Conservation (phyloP, 2,329 filamentous ascomycete genomes). For the Paraphoma sp. region DNA sequence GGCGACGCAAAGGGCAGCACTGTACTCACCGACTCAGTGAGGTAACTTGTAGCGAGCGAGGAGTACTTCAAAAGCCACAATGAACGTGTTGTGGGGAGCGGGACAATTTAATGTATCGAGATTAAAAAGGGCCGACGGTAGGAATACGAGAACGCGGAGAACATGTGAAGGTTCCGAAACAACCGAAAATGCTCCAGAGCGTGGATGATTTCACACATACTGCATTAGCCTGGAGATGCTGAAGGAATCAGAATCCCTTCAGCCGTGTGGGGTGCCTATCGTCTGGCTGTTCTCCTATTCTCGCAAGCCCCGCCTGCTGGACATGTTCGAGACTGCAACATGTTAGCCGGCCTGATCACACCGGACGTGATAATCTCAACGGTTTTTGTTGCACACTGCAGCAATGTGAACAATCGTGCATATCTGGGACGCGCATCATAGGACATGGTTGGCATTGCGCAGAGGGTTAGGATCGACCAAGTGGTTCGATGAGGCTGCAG, state of each 20-base stretch:
- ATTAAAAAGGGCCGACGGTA: constrained; percentile 3
- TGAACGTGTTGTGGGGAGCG: constrained; percentile 1
- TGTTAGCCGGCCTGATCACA: neutral
- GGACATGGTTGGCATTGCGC: neutral
- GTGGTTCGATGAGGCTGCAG: neutral
- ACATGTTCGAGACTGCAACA: too few relatives aligned
- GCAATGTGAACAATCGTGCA: neutral
- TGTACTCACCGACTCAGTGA: neutral
- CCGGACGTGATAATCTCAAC: neutral
- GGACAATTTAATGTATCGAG: constrained; percentile 7
- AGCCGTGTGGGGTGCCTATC: neutral
- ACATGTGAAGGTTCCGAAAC: neutral
- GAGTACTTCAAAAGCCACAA: neutral
- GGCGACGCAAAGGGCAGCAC: neutral
- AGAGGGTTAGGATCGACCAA: neutral
- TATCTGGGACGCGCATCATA: neutral
- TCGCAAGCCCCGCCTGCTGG: too few relatives aligned
- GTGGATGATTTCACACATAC: neutral
- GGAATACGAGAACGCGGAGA: constrained; percentile 8
- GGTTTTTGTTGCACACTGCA: neutral
- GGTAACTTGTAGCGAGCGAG: neutral
- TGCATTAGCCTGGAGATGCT: neutral
- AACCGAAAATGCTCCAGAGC: neutral
- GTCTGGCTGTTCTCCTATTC: neutral
- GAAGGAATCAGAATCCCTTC: neutral